Base-by-base conservation (phyloP, 345 rosid species). In the Odontarrhena argentea region DNA sequence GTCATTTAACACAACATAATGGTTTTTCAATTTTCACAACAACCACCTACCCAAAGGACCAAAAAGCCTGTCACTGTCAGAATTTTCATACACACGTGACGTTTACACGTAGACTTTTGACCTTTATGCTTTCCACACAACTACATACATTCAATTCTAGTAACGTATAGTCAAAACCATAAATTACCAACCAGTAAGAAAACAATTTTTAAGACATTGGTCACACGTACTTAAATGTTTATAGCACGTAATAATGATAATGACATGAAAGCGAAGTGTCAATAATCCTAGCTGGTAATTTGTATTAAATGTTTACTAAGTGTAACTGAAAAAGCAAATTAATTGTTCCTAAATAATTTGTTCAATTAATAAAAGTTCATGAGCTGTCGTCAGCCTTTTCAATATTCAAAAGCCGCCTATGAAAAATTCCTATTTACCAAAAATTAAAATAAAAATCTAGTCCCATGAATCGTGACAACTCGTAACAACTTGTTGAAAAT, bases 1-100 rank as follows among this genome's bases (percentile, higher is more conserved):
- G 46, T 13, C 40, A 70, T 32, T 36, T 8, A 43, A 42, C 9
- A 35, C 13, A 60, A 58, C 57, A 60, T 60, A 2, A 54, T 49
- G 60, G 6, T 49, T 60, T 43, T 22, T 65, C 54, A 22, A 57
- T 58, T 42, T 37, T 65, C 62, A 50, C 76, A 73, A 65, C 71
- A 1, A 66, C 56, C 67, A 73, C 71, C 77, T 7, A 73, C 51
- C 51, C 55, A 66, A 66, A 44, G 56, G 66, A 73, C 70, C 18
- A 28, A 18, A 65, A 36, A 32, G 22, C 37, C 63, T 66, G 62
- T 36, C 63, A 52, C 3, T 44, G 63, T 66, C 62, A 73, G 67
- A 60, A 22, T 53, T 66, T 37, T 45, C 44, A 51, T 45, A 36
- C 47, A 53, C 73, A 67, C 73, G 77, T 73, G 63, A 66, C 63